Conservation (phyloP, 306 rosid species). For the Boehmeria nivea region DNA sequence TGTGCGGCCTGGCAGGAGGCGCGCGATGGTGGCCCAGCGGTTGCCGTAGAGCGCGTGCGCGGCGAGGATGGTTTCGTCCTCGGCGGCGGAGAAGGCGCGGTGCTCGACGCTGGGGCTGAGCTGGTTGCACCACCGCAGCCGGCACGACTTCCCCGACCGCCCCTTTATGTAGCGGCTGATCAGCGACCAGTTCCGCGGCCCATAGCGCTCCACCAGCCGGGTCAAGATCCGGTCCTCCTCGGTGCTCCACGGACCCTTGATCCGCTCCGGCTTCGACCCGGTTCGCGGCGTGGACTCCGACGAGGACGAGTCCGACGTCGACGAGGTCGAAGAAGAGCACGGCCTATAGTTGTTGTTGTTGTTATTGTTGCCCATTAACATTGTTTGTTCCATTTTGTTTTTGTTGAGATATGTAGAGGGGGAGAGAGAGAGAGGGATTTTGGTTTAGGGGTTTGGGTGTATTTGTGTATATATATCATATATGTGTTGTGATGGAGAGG, state of each 20-base stretch:
- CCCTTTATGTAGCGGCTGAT: conserved; percentile 82
- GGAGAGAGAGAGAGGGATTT: background rate
- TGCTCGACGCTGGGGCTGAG: conserved; percentile 83
- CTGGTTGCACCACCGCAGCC: conserved; percentile 97
- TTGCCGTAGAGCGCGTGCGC: conserved; percentile 79
- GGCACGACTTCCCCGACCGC: conserved; percentile 86
- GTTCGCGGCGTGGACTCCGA: conserved; percentile 43
- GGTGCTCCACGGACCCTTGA: conserved; percentile 97
- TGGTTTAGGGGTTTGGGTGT: background rate
- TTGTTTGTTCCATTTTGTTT: background rate
- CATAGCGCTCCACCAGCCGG: conserved; percentile 70
- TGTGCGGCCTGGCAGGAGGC: conserved; percentile 83
- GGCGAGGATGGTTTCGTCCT: conserved; percentile 67
- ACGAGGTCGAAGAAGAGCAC: conserved; percentile 53
- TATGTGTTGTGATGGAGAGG: background rate
- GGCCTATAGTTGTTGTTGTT: conserved; percentile 14
- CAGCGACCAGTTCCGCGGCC: conserved; percentile 84
- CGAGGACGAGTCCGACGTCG: conserved; percentile 56
- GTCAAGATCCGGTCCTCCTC: conserved; percentile 83
- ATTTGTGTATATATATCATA: background rate
- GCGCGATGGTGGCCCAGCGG: conserved; percentile 97
- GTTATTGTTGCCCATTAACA: conserved; percentile 30
- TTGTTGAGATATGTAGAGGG: background rate
- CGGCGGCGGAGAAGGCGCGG: conserved; percentile 69
- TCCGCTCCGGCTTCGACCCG: conserved; percentile 31